Evolutionary conservation across 1,139 yeast genomes (phyloP), one percentile per base, ranked within the genome.

Genomic region (Saccharomyces hybrid): DNA sequence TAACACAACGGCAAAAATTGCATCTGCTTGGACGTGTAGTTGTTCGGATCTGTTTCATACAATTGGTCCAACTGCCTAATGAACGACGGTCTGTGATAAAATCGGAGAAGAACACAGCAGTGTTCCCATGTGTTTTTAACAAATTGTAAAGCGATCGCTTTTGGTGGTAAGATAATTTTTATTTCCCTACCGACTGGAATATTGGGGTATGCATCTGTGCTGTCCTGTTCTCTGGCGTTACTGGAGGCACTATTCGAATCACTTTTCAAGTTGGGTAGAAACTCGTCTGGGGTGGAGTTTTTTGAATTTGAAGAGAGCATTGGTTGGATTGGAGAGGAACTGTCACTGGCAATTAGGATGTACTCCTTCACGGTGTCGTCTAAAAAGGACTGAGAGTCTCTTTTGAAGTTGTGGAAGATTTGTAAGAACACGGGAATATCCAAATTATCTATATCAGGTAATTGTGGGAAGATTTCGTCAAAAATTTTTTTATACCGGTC

Each of bases 11-110:
- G 91, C 52, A 86, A 69, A 63, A 86, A 85, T 61, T 83, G 79
- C 66, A 84, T 88, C 69, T 85, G 89, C 56, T 85, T 75, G 62
- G 83, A 83, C 7, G 86, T 79, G 64, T 84, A 85, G 56, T 80
- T 75, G 41, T 77, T 73, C 0, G 89, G 87, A 61, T 85, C 90
- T 23, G 86, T 75, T 50, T 83, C 83, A 64, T 83, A 81, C 30
- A 83, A 77, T 53, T 78, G 78, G 61, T 82, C 83, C 44, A 83
- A 66, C 61, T 81, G 83, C 56, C 84, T 71, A 69, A 82, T 72
- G 59, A 90, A 83, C 2, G 93, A 83, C 1, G 96, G 96, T 44
- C 96, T 77, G 67, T 90, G 97, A 68, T 88, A 88, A 68, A 90
- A 89, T 56, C 96, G 75, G 66, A 89, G 86, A 51, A 90, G 74